Conservation (phyloP, 768 basidiomycete genomes). For the Rhizopogon roseolus region DNA sequence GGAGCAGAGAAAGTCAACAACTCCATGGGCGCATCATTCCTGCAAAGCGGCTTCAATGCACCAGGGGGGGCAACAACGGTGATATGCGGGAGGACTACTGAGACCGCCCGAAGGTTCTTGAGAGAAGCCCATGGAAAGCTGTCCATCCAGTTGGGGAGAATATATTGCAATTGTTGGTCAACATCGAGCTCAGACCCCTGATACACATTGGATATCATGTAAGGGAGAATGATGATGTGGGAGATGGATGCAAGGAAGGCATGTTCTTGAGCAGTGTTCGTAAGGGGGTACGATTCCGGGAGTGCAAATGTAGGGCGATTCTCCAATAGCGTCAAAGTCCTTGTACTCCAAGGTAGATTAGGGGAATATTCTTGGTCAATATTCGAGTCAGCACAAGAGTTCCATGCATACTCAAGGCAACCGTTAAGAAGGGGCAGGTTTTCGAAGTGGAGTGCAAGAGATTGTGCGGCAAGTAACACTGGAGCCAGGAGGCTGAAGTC, state of each 20-base stretch:
- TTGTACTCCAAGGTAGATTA: conserved; percentile 6
- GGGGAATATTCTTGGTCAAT: conserved; percentile 17
- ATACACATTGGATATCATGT: too few relatives aligned
- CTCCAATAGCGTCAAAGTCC: conserved; percentile 27
- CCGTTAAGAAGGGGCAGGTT: conserved; percentile 31
- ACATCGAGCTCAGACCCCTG: too few relatives aligned
- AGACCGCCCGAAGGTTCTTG: too few relatives aligned
- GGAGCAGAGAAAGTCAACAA: too few relatives aligned
- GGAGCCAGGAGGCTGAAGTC: conserved; percentile 7
- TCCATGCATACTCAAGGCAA: conserved; percentile 15
- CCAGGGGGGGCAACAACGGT: too few relatives aligned
- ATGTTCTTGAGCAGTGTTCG: conserved; percentile 20
- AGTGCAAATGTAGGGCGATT: conserved; percentile 5
- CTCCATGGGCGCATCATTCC: too few relatives aligned
- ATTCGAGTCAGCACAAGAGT: neutral
- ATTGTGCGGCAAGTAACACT: neutral
- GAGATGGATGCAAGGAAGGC: conserved; percentile 31
- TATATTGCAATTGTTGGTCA: too few relatives aligned
- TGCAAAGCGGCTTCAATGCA: too few relatives aligned
- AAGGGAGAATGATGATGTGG: conserved; percentile 28
- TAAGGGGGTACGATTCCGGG: conserved; percentile 30
- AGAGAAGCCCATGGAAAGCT: too few relatives aligned
- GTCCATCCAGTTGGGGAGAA: too few relatives aligned
- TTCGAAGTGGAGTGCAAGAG: conserved; percentile 26
- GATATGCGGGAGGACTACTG: too few relatives aligned